Evolutionary conservation across 371 early-diverging fungal genomes (phyloP).

Genomic region (Mucor mucedo): DNA sequence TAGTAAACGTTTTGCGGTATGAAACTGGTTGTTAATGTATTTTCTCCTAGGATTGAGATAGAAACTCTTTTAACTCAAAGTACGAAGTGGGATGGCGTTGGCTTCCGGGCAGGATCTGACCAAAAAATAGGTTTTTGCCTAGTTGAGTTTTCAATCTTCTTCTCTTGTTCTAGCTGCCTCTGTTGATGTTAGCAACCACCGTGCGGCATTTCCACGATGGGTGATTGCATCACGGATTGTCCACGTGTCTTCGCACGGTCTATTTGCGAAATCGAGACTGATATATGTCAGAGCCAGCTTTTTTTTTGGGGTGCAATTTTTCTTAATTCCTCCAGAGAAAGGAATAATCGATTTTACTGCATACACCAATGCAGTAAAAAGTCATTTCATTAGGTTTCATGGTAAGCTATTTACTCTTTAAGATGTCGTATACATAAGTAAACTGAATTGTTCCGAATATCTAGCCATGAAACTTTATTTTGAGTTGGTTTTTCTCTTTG

Average conservation of each 20-base stretch:
- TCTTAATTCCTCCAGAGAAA: too few relatives aligned
- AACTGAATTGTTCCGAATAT: conserved; percentile 24
- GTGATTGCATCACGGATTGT: too few relatives aligned
- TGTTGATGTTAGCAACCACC: too few relatives aligned
- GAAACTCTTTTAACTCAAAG: conserved; percentile 21
- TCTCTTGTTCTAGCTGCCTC: too few relatives aligned
- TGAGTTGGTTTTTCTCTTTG: conserved; percentile 19
- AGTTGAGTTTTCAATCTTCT: conserved; percentile 25
- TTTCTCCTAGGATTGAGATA: conserved; percentile 20
- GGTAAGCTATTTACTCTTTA: conserved; percentile 22
- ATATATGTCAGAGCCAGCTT: too few relatives aligned
- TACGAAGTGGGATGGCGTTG: conserved; percentile 21
- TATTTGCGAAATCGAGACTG: too few relatives aligned
- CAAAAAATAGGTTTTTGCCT: conserved; percentile 23
- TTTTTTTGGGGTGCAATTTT: too few relatives aligned
- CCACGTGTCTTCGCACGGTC: too few relatives aligned
- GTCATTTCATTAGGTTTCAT: conserved; percentile 25
- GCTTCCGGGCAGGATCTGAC: conserved; percentile 17
- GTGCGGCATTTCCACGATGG: too few relatives aligned
- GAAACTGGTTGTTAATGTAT: conserved; percentile 14
- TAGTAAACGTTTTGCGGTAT: conserved; percentile 11
- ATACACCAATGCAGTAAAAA: conserved; percentile 21
- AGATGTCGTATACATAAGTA: conserved; percentile 22
- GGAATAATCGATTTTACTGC: conserved; percentile 18
- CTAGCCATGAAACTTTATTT: conserved; percentile 25